A percentile compares a stretch with the other conserved stretches of the same genome.
phyloP scores from a whole-genome alignment of 805 yeast genomes.

The Ogataea parapolymorpha region DNA sequence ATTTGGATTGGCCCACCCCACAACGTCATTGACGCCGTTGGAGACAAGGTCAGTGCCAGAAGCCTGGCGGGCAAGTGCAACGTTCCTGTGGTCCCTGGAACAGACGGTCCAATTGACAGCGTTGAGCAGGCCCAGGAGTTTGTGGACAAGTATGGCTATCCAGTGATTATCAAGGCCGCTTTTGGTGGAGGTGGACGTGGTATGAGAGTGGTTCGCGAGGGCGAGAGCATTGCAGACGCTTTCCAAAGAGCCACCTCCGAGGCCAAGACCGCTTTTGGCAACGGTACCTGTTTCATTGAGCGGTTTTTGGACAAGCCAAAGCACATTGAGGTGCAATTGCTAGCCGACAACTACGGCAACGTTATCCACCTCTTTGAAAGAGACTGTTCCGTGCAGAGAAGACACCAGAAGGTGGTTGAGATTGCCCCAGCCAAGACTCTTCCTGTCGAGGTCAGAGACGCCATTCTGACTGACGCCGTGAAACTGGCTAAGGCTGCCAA shows the following conservation, averaged over 20 bases:
- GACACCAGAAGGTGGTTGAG: conserved; percentile 98
- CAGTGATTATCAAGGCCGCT: conserved; percentile 97
- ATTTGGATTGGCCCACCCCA: conserved; percentile 96
- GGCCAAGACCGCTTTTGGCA: conserved; percentile 94
- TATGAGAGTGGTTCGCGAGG: conserved; percentile 98
- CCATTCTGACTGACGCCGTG: conserved; percentile 92
- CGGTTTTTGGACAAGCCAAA: conserved; percentile 93
- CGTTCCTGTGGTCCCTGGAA: conserved; percentile 96
- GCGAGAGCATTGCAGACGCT: conserved; percentile 89
- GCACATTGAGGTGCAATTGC: conserved; percentile 95
- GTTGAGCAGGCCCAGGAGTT: conserved; percentile 76
- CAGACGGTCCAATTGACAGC: conserved; percentile 90
- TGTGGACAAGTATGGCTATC: conserved; percentile 83
- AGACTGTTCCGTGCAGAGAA: conserved; percentile 99
- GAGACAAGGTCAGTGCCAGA: conserved; percentile 96
- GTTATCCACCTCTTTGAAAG: conserved; percentile 95
- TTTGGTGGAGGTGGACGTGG: conserved; percentile 99
- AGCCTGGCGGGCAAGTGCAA: conserved; percentile 72
- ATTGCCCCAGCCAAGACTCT: conserved; percentile 96
- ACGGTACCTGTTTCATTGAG: conserved; percentile 97
- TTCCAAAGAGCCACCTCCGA: conserved; percentile 91
- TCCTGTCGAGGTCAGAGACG: conserved; percentile 79
- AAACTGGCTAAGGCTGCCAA: conserved; percentile 83
- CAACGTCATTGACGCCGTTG: conserved; percentile 86
- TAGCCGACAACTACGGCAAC: conserved; percentile 92